Percentiles rank a stretch among this genome's conserved stretches.
These are phyloP conservation scores for Rhynchosporium graminicola DNA, from an alignment of 2,329 filamentous ascomycete genomes.

Conservation along the genomic window DNA sequence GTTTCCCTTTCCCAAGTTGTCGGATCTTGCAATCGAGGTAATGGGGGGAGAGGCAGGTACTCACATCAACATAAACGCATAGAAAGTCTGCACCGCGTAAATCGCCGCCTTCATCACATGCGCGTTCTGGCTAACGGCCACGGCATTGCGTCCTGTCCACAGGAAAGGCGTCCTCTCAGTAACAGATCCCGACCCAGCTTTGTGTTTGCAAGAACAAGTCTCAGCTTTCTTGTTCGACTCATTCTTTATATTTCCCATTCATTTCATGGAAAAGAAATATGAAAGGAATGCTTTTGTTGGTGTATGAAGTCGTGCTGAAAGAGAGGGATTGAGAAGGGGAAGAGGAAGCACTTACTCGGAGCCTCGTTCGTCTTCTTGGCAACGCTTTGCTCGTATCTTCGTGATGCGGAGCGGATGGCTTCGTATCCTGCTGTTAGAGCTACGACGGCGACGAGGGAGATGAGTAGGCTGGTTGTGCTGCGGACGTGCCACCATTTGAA, in stretches of 20 bases:
- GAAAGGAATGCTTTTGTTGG: constrained; percentile 1
- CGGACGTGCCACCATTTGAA: constrained; percentile 89
- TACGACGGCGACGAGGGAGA: constrained; percentile 81
- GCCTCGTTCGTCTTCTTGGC: constrained; percentile 30
- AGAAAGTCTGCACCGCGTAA: constrained; percentile 94
- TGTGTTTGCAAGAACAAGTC: constrained; percentile 20
- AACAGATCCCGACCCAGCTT: constrained; percentile 39
- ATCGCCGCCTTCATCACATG: constrained; percentile 79
- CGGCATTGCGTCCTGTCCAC: constrained; percentile 72
- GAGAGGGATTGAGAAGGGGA: background rate
- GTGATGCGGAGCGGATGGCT: constrained; percentile 73
- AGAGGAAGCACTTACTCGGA: constrained; percentile 36
- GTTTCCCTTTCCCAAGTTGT: background rate
- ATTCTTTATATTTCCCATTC: constrained; percentile 8
- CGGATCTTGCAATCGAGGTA: background rate
- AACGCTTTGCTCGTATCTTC: constrained; percentile 68
- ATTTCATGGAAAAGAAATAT: background rate
- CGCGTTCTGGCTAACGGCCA: constrained; percentile 62
- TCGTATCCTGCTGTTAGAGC: constrained; percentile 91
- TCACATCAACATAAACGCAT: constrained; percentile 99
- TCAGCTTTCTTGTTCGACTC: constrained; percentile 32
- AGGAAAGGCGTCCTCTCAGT: constrained; percentile 65
- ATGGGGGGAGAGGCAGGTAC: constrained; percentile 44
- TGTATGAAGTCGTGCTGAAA: constrained; percentile 12
- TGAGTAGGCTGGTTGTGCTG: constrained; percentile 70